A percentile compares a stretch with the other conserved stretches of the same genome.
phyloP scores from a whole-genome alignment of 2,329 filamentous ascomycete species.

The Aureobasidium sp. region DNA sequence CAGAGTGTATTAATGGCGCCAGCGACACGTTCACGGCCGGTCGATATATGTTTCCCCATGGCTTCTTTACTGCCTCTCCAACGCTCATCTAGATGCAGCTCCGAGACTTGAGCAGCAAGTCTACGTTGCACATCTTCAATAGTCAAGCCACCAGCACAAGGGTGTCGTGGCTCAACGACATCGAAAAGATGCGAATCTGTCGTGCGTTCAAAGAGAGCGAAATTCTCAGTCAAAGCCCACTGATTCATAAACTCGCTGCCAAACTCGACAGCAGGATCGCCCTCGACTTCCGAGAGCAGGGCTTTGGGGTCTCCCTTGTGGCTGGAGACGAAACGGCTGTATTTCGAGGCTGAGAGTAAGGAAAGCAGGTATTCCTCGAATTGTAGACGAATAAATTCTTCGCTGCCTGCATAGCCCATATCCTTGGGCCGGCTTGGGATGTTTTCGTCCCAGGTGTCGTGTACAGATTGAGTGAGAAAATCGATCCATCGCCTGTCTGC shows the following conservation, averaged over 20 bases:
- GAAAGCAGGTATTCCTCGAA: slow-evolving; percentile 95
- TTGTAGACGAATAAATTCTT: slow-evolving; percentile 93
- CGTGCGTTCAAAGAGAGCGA: slow-evolving; percentile 69
- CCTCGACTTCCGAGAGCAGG: slow-evolving; percentile 57
- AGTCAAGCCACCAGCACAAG: slow-evolving; percentile 82
- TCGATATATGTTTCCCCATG: slow-evolving; percentile 80
- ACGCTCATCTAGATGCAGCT: slow-evolving; percentile 86
- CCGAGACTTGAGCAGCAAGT: slow-evolving; percentile 83
- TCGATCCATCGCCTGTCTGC: slow-evolving; percentile 96
- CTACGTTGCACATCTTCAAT: slow-evolving; percentile 92
- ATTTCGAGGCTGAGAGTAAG: slow-evolving; percentile 81
- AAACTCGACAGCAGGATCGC: slow-evolving; percentile 80
- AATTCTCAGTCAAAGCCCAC: slow-evolving; percentile 86
- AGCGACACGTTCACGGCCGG: slow-evolving; percentile 79
- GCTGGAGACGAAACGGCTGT: slow-evolving; percentile 50
- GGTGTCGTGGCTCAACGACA: slow-evolving; percentile 85
- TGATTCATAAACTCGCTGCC: slow-evolving; percentile 74
- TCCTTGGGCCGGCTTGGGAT: slow-evolving; percentile 88
- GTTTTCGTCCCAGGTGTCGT: slow-evolving; percentile 91
- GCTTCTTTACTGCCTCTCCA: slow-evolving; percentile 76
- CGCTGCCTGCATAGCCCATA: slow-evolving; percentile 87
- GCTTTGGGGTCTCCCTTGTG: slow-evolving; percentile 48
- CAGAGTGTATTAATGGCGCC: slow-evolving; percentile 82
- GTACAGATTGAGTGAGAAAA: slow-evolving; percentile 83
- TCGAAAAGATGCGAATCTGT: slow-evolving; percentile 83